Evolutionary conservation across 2,329 filamentous ascomycete species (phyloP).

Genomic region (Catunica adiposa): DNA sequence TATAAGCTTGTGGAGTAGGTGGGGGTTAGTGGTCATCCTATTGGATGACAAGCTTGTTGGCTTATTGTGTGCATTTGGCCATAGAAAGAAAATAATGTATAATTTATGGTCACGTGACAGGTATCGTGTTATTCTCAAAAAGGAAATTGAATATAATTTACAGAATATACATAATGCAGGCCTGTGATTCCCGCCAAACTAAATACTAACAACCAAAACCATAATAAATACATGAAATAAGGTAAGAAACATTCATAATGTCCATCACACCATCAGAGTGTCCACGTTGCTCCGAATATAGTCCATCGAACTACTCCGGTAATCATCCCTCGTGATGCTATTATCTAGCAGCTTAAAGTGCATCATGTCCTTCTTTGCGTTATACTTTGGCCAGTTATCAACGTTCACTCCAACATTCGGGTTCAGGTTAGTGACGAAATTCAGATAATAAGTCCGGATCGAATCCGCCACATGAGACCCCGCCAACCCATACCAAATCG

Average conservation of each 20-base stretch:
- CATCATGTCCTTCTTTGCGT: slow-evolving; percentile 21
- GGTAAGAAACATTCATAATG: neutral
- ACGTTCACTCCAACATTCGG: slow-evolving; percentile 30
- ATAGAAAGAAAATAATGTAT: too few relatives aligned
- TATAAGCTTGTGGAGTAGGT: neutral
- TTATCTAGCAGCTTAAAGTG: slow-evolving; percentile 14
- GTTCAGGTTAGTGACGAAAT: slow-evolving; percentile 39
- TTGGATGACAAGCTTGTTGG: too few relatives aligned
- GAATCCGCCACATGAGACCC: slow-evolving; percentile 30
- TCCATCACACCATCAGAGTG: slow-evolving; percentile 5
- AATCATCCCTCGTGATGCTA: slow-evolving; percentile 15
- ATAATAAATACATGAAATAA: neutral
- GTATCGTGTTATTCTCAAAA: too few relatives aligned
- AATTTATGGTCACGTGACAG: too few relatives aligned
- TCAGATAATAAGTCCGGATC: slow-evolving; percentile 40
- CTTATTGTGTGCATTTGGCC: too few relatives aligned
- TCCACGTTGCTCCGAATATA: slow-evolving; percentile 10
- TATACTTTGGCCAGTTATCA: slow-evolving; percentile 26
- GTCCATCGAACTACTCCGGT: slow-evolving; percentile 15
- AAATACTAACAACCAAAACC: neutral
- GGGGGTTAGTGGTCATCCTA: too few relatives aligned
- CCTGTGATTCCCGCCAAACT: neutral
- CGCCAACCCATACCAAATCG: slow-evolving; percentile 35
- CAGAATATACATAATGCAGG: neutral
- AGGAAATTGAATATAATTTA: too few relatives aligned